A percentile compares a stretch with the other conserved stretches of the same genome.
Conservation (phyloP, 352 stramenopile genomes). For the Globisporangium paroecandrum region DNA sequence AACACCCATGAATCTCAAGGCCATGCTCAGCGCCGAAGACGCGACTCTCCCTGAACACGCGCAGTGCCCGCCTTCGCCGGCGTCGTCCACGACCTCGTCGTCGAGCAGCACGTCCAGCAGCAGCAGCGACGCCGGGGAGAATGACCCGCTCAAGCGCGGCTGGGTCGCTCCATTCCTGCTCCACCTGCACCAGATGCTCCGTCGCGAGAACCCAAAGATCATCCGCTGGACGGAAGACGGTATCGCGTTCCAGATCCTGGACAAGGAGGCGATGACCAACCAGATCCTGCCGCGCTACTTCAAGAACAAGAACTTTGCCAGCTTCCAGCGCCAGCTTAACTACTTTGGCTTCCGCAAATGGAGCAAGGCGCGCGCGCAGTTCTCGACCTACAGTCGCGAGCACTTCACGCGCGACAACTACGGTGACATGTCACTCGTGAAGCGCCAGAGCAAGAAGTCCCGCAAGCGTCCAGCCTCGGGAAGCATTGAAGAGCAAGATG, state of each 20-base stretch:
- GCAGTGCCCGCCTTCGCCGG: slow-evolving; percentile 34
- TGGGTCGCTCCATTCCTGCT: slow-evolving; percentile 86
- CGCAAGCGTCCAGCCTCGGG: slow-evolving; percentile 55
- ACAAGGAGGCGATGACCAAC: slow-evolving; percentile 82
- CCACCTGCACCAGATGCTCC: slow-evolving; percentile 83
- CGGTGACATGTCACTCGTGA: slow-evolving; percentile 78
- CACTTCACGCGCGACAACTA: slow-evolving; percentile 87
- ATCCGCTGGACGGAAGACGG: slow-evolving; percentile 81
- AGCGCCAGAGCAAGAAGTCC: slow-evolving; percentile 85
- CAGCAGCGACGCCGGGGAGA: slow-evolving; percentile 20
- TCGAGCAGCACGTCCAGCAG: slow-evolving; percentile 24
- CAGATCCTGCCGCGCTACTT: slow-evolving; percentile 93
- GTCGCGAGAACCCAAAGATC: slow-evolving; percentile 68
- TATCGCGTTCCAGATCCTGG: slow-evolving; percentile 79
- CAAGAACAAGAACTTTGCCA: slow-evolving; percentile 96
- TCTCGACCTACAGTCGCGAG: slow-evolving; percentile 76
- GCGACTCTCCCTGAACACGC: neutral
- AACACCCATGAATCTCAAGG: slow-evolving; percentile 45
- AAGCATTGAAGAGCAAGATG: slow-evolving; percentile 29
- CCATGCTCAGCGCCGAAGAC: slow-evolving; percentile 30
- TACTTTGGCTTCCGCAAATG: slow-evolving; percentile 94
- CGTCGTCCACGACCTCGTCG: slow-evolving; percentile 24
- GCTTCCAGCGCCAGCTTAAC: slow-evolving; percentile 93
- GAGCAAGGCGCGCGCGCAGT: slow-evolving; percentile 73
- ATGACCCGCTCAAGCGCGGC: slow-evolving; percentile 42